phyloP scores from a whole-genome alignment of 805 yeast genomes.

The Groenewaldozyma tartarivorans region DNA sequence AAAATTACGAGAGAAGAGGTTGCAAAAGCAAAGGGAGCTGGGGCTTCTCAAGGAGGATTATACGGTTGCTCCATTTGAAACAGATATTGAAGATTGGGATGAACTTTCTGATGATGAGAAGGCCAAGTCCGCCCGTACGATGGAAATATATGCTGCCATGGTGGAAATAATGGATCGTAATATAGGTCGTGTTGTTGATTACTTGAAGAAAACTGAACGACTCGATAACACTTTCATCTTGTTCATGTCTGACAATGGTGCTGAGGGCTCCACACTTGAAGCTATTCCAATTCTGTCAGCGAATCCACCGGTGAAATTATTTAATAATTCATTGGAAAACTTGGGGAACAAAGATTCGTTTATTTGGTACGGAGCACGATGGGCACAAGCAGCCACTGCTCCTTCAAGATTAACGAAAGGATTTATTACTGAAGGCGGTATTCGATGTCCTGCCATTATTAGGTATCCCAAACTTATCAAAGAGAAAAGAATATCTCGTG shows the following conservation, averaged over 20 bases:
- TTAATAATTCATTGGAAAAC: constrained; percentile 37
- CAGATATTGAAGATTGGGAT: constrained; percentile 32
- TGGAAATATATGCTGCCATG: constrained; percentile 59
- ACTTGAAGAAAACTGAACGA: constrained; percentile 35
- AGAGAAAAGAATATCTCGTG: neutral
- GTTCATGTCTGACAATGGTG: constrained; percentile 58
- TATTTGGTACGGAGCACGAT: constrained; percentile 44
- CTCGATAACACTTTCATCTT: constrained; percentile 46
- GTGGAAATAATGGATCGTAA: constrained; percentile 45
- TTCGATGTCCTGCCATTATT: constrained; percentile 45
- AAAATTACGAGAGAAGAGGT: constrained; percentile 31
- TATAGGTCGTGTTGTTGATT: constrained; percentile 39
- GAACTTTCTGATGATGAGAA: constrained; percentile 33
- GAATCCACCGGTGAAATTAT: constrained; percentile 26
- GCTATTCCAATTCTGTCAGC: constrained; percentile 38
- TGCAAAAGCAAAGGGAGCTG: constrained; percentile 32
- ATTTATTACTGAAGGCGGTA: constrained; percentile 55
- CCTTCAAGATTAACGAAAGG: constrained; percentile 45
- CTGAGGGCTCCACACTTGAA: constrained; percentile 51
- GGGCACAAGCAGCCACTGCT: constrained; percentile 58
- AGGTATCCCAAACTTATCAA: constrained; percentile 32
- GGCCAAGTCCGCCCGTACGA: constrained; percentile 32
- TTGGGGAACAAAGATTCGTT: constrained; percentile 41
- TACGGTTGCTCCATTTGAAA: constrained; percentile 30
- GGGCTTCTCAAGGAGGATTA: constrained; percentile 38